Evolutionary conservation across 768 basidiomycete species (phyloP).

Genomic region (Lactarius deliciosus): DNA sequence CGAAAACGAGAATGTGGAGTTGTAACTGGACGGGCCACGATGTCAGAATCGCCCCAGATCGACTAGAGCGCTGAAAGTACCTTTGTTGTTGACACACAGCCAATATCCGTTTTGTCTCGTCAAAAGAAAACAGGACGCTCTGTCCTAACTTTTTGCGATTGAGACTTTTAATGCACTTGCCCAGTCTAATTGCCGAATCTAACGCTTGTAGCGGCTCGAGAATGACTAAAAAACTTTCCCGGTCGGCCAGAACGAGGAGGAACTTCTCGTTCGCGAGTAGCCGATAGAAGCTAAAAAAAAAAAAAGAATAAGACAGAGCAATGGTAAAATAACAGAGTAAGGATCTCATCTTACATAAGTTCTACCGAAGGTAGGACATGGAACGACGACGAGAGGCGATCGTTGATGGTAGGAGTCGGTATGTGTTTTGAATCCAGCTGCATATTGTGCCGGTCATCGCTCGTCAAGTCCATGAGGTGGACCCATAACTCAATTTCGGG

Average conservation of each 20-base stretch:
- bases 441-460: constrained; percentile 17
- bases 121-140: constrained; percentile 47
- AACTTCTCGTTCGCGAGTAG: constrained; percentile 22
- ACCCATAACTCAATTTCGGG: constrained; percentile 5
- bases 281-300: constrained; percentile 15
- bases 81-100: constrained; percentile 46
- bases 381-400: not conserved
- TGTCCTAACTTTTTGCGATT: constrained; percentile 48
- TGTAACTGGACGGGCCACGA: constrained; percentile 30
- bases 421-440: constrained; percentile 10
- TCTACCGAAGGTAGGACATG: not conserved
- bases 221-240: constrained; percentile 10
- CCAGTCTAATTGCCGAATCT: constrained; percentile 3
- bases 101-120: constrained; percentile 53
- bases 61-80: constrained; percentile 30
- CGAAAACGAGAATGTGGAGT: constrained; percentile 48
- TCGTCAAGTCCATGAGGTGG: constrained; percentile 7
- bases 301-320: not conserved
- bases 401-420: not conserved
- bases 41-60: not conserved
- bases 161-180: constrained; percentile 28
- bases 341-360: not conserved
- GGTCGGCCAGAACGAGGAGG: constrained; percentile 17
- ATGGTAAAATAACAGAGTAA: not conserved
- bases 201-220: constrained; percentile 15